Base-by-base conservation (phyloP, 306 rosid genomes). In the Quercus rubra region DNA sequence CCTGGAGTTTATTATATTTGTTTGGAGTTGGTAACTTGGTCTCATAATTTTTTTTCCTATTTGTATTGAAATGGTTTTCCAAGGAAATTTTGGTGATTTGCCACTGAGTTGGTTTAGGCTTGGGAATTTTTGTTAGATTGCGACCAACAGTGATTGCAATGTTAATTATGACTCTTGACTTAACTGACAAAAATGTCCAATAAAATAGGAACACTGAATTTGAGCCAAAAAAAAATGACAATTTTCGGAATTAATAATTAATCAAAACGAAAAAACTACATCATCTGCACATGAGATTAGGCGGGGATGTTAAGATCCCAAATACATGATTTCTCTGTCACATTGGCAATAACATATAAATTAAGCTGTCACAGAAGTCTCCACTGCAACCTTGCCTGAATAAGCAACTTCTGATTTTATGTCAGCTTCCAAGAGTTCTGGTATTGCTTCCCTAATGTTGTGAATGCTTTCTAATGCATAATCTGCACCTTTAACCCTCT, bases 381-480 rank as follows among this genome's bases (percentile, higher is more conserved):
- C 98, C 85, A 95, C 98, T 41, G 93, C 85, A 84, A 88, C 83
- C 8, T 90, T 90, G 38, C 87, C 87, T 70, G 98, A 43, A 82
- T 90, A 91, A 70, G 87, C 84, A 81, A 86, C 90, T 80, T 90
- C 91, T 55, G 99, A 87, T 90, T 87, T 90, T 28, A 73, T 78
- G 27, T 86, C 94, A 74, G 59, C 88, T 55, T 96, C 94, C 97
- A 97, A 96, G 46, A 96, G 86, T 79, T 96, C 93, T 56, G 97
- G 92, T 54, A 96, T 70, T 74, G 98, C 99, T 51, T 96, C 97
- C 74, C 93, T 96, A 1, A 96, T 92, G 72, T 96, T 96, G 85
- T 96, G 99, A 75, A 93, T 93, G 83, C 97, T 96, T 85, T 93
- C 98, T 55, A 96, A 82, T 5, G 97, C 98, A 87, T 88, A 90